Base-by-base conservation (phyloP, 305 asterid species). In the Rubia balearica region DNA sequence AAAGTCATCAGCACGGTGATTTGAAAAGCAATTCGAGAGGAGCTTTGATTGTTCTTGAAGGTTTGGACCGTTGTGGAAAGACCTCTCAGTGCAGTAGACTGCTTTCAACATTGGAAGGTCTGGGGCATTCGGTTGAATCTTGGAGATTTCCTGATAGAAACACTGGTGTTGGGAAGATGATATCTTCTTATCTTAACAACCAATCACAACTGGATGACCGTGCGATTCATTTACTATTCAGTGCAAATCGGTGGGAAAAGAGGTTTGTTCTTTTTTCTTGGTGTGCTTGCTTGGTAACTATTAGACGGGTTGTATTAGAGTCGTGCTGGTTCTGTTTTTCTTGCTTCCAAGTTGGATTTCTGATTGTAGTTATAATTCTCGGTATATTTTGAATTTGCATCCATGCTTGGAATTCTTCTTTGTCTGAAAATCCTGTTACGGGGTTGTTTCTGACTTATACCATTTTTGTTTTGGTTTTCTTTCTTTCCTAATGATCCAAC, bases 201-300 rank as follows among this genome's bases (percentile, higher is more conserved):
- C 74, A 89, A 66, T 83, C 96, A 13, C 87, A 89, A 48, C 76
- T 93, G 83, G 94, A 90, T 69, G 98, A 93, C 76, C 92, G 46
- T 65, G 86, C 97, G 4, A 86, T 89, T 72, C 96, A 90, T 88
- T 87, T 93, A 40, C 96, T 92, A 81, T 92, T 90, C 79, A 90
- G 96, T 80, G 98, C 96, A 59, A 90, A 92, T 73, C 96, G 96
- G 61, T 92, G 96, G 98, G 98, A 90, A 75, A 93, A 90, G 78
- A 93, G 98, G 77, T 80, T 90, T 30, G 33, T 30, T 3, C 33
- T 30, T 30, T 30, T 30, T 30, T 30, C 33, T 30, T 30, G 33
- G 33, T 30, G 33, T 30, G 1, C 33, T 30, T 30, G 33, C 33
- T 30, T 30, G 33, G 33, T 30, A 30, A 30, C 33, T 30, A 1